A percentile compares a stretch with the other conserved stretches of the same genome.
Evolutionary conservation across 2,329 filamentous ascomycete genomes (phyloP).

Genomic region (Colletotrichum graminicola): DNA sequence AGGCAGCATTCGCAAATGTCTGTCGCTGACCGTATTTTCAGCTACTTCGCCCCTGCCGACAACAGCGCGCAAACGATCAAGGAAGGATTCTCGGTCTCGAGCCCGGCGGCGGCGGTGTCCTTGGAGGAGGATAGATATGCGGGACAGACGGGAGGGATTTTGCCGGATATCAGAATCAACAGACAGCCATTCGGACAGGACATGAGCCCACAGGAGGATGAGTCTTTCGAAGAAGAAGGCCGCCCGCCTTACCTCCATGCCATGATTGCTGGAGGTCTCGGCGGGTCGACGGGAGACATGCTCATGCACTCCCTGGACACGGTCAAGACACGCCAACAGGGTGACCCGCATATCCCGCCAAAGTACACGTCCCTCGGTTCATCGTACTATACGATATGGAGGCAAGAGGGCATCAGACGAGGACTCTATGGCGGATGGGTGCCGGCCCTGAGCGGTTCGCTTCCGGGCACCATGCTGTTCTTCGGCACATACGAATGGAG

Average conservation of each 20-base stretch:
- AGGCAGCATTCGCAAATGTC: slow-evolving; percentile 58
- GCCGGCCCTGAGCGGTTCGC: slow-evolving; percentile 90
- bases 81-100: slow-evolving; percentile 39
- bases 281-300: slow-evolving; percentile 94
- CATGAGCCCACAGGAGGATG: slow-evolving; percentile 44
- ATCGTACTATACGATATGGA: slow-evolving; percentile 92
- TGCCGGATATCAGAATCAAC: slow-evolving; percentile 48
- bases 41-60: slow-evolving; percentile 61
- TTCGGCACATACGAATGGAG: slow-evolving; percentile 97
- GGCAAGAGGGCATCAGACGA: slow-evolving; percentile 87
- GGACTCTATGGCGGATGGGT: slow-evolving; percentile 95
- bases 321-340: slow-evolving; percentile 97
- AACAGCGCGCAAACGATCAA: slow-evolving; percentile 45
- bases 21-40: slow-evolving; percentile 66
- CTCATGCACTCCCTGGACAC: slow-evolving; percentile 99
- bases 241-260: slow-evolving; percentile 65
- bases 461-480: slow-evolving; percentile 93
- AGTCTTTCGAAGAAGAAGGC: slow-evolving; percentile 57
- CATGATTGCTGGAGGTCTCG: slow-evolving; percentile 95
- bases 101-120: slow-evolving; percentile 49
- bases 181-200: slow-evolving; percentile 31
- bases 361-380: slow-evolving; percentile 92
- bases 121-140: slow-evolving; percentile 53
- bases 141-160: slow-evolving; percentile 45
- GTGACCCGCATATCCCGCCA: slow-evolving; percentile 91